phyloP scores from a whole-genome alignment of 164 flowering plant genomes.

The Stephania yunnanensis region DNA sequence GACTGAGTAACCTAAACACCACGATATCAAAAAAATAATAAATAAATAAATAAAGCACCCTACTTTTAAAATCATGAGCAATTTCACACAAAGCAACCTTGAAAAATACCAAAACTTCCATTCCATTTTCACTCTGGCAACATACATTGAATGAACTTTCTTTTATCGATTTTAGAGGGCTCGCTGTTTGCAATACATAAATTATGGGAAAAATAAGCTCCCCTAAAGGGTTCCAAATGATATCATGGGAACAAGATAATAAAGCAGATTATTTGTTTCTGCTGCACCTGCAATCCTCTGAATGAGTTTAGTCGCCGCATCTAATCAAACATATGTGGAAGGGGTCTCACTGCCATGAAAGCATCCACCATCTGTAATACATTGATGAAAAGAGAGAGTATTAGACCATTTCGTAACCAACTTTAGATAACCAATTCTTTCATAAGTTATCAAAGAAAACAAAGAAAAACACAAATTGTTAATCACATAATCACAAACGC shows the following conservation, averaged over 20 bases:
- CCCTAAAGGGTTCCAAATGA: neutral
- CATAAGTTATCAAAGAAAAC: neutral
- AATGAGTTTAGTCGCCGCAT: neutral
- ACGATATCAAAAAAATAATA: no score
- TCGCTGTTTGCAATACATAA: neutral
- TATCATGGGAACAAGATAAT: neutral
- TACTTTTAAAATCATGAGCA: neutral
- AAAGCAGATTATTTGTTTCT: neutral
- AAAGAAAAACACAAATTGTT: no score
- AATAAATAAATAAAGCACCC: neutral
- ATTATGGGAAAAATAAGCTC: neutral
- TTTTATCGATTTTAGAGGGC: neutral
- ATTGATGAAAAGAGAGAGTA: neutral
- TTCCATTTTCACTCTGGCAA: neutral
- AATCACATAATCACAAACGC: no score
- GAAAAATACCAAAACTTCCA: neutral
- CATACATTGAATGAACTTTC: neutral
- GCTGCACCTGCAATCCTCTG: neutral
- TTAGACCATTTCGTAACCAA: neutral
- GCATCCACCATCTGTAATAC: conserved; percentile 72
- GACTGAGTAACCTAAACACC: no score
- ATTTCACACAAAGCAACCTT: neutral
- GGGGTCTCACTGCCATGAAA: conserved; percentile 83
- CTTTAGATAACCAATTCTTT: no score
- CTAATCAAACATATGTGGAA: conserved; percentile 67